Percentiles rank a stretch among this genome's conserved stretches.
Conservation (phyloP, 495 filamentous ascomycete genomes). For the Acidomyces sp. region DNA sequence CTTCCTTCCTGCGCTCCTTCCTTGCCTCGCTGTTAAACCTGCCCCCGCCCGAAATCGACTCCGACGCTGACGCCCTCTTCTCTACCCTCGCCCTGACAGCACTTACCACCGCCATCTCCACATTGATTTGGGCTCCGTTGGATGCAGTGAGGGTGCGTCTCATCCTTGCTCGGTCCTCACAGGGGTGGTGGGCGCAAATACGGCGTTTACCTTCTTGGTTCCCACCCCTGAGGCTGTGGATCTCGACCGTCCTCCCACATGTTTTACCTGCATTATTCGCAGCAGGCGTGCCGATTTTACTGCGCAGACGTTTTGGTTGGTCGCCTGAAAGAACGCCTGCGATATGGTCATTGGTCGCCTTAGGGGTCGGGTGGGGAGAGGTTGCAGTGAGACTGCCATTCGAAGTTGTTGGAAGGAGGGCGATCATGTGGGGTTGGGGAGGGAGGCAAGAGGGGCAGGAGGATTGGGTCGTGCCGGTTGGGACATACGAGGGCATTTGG, state of each 20-base stretch:
- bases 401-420: conserved; percentile 81
- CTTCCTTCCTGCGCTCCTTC: conserved; percentile 72
- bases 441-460: conserved; percentile 37
- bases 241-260: conserved; percentile 76
- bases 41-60: too few relatives aligned
- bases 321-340: conserved; percentile 72
- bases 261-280: conserved; percentile 68
- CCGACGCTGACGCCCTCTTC: too few relatives aligned
- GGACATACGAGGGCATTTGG: conserved; percentile 61
- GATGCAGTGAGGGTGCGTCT: conserved; percentile 74
- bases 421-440: conserved; percentile 53
- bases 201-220: conserved; percentile 54
- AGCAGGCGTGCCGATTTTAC: conserved; percentile 64
- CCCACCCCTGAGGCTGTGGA: conserved; percentile 54
- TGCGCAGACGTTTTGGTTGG: conserved; percentile 58
- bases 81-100: too few relatives aligned
- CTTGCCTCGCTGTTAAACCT: conserved; percentile 72
- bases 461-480: conserved; percentile 57
- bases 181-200: conserved; percentile 2
- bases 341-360: conserved; percentile 63
- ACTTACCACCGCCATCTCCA: conserved; percentile 26
- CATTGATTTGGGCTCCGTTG: conserved; percentile 43
- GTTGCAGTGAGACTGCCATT: conserved; percentile 75
- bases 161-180: conserved; percentile 26
- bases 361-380: conserved; percentile 62